Conservation (phyloP, 805 yeast genomes). For the Nakazawaea pomicola region DNA sequence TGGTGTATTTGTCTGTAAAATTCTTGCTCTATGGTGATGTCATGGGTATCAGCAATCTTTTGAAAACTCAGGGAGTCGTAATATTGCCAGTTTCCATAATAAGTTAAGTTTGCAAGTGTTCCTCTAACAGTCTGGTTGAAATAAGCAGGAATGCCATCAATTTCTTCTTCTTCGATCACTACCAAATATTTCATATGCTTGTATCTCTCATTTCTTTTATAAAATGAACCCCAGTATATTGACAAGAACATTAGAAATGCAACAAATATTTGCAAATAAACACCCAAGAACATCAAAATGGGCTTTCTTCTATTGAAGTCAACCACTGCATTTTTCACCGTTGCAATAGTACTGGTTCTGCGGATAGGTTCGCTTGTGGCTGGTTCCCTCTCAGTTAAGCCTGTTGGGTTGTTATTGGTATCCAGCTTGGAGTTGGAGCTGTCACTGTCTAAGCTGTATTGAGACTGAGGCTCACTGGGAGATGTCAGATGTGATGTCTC, state of each 20-base stretch:
- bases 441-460: not conserved
- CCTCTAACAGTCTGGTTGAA: conserved; percentile 28
- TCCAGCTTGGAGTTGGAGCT: not conserved
- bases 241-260: conserved; percentile 24
- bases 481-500: not conserved
- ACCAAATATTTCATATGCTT: conserved; percentile 32
- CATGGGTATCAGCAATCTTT: conserved; percentile 21
- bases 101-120: conserved; percentile 12
- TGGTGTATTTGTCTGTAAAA: conserved; percentile 42
- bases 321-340: conserved; percentile 1
- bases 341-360: not conserved
- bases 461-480: not conserved
- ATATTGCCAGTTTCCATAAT: conserved; percentile 32
- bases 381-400: not conserved
- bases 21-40: conserved; percentile 32
- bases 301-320: conserved; percentile 9
- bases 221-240: conserved; percentile 46
- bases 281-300: conserved; percentile 12
- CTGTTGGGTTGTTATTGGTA: not conserved
- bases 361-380: not conserved
- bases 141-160: conserved; percentile 20
- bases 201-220: conserved; percentile 24
- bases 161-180: conserved; percentile 29
- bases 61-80: conserved; percentile 21
- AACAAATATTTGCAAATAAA: conserved; percentile 19